These are phyloP conservation scores for Ephemerocybe angulata DNA, from an alignment of 768 basidiomycete species.

Conservation along the genomic window DNA sequence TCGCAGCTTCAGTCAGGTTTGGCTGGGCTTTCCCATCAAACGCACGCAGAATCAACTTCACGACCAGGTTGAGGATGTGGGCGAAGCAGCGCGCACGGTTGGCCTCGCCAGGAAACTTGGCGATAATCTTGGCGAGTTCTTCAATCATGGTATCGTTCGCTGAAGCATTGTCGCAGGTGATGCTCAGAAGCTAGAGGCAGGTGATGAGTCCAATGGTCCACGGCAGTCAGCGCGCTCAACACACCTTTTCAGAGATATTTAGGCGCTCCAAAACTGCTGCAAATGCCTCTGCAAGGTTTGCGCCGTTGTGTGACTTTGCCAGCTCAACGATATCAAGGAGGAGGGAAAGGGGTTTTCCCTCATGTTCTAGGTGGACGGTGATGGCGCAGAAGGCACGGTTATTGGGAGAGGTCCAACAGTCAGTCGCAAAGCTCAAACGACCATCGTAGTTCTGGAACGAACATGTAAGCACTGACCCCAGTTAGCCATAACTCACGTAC, in stretches of 20 bases:
- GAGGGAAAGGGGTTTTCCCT: constrained; percentile 13
- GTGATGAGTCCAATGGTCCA: background rate
- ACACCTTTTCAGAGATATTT: constrained; percentile 29
- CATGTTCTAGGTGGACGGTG: constrained; percentile 17
- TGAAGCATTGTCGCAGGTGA: constrained; percentile 33
- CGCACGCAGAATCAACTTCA: constrained; percentile 23
- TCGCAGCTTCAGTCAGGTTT: background rate
- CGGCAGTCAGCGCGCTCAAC: background rate
- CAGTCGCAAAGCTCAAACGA: constrained; percentile 19
- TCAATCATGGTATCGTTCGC: constrained; percentile 32
- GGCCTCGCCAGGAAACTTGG: constrained; percentile 16
- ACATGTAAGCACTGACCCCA: no score
- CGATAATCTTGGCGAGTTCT: constrained; percentile 18
- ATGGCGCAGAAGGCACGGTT: constrained; percentile 20
- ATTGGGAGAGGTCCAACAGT: constrained; percentile 29
- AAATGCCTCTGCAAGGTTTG: constrained; percentile 18
- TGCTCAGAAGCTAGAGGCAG: constrained; percentile 24
- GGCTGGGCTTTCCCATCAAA: constrained; percentile 27
- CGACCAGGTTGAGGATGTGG: constrained; percentile 32
- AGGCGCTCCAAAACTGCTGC: constrained; percentile 25
- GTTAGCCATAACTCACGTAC: no score
- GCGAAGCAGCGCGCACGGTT: constrained; percentile 31
- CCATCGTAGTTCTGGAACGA: constrained; percentile 20
- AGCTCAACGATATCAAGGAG: constrained; percentile 14
- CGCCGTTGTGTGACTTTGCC: background rate